Percentiles rank a stretch among this genome's conserved stretches.
These are phyloP conservation scores for Diaporthe vaccinii DNA, from an alignment of 2,329 filamentous ascomycete genomes.

Conservation along the genomic window DNA sequence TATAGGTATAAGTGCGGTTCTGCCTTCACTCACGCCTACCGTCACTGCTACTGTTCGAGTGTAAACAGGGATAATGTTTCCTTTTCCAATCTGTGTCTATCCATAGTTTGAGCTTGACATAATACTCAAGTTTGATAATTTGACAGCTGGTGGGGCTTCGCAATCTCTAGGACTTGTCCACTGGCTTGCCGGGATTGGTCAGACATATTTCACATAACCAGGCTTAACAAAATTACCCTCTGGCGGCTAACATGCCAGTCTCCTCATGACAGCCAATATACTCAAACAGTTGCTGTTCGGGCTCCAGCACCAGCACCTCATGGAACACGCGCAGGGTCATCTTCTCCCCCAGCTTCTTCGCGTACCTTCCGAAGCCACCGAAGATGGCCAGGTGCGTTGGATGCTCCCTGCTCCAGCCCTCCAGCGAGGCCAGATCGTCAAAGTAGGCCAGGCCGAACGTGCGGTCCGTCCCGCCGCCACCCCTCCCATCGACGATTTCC, in stretches of 20 bases:
- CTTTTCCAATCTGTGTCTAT: background rate
- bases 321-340: slow-evolving; percentile 55
- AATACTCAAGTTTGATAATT: background rate
- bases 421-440: slow-evolving; percentile 55
- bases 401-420: slow-evolving; percentile 56
- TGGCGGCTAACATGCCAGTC: background rate
- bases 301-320: slow-evolving; percentile 55
- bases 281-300: slow-evolving; percentile 57
- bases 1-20: too few species aligned
- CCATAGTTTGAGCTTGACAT: background rate
- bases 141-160: background rate
- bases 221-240: background rate
- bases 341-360: slow-evolving; percentile 52
- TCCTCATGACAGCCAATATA: slow-evolving; percentile 55
- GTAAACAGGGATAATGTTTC: background rate
- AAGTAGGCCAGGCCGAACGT: slow-evolving; percentile 59
- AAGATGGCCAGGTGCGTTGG: slow-evolving; percentile 57
- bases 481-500: slow-evolving; percentile 53
- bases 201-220: background rate
- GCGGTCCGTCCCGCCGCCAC: slow-evolving; percentile 45
- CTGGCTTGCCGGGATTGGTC: background rate
- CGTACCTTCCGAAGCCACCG: slow-evolving; percentile 55
- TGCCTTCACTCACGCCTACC: background rate
- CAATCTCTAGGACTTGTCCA: background rate
- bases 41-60: background rate